Conservation (phyloP, 1,284 basidiomycete species). For the Gymnopus androsaceus region DNA sequence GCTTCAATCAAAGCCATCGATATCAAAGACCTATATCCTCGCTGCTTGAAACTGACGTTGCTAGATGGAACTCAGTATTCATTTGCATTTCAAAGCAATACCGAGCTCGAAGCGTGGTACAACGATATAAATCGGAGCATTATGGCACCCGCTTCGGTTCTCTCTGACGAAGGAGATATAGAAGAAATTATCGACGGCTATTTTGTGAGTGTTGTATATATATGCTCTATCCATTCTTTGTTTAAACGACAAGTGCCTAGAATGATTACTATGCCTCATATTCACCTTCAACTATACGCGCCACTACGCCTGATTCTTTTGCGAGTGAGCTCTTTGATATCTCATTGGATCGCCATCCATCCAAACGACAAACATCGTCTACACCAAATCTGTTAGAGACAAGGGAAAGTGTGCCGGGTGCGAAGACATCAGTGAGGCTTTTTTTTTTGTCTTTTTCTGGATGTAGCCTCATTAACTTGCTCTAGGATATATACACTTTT, state of each 20-base stretch:
- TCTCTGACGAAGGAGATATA: not conserved
- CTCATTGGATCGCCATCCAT: not conserved
- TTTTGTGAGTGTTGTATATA: not conserved
- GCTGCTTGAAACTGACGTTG: constrained; percentile 9
- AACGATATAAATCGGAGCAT: constrained; percentile 1
- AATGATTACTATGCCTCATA: not conserved
- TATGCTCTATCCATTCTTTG: not conserved
- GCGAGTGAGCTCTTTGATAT: not conserved
- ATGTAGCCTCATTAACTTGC: not conserved
- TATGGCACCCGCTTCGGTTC: constrained; percentile 1
- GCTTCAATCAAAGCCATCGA: constrained; percentile 7
- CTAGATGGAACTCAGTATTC: constrained; percentile 9
- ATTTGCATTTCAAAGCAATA: constrained; percentile 11
- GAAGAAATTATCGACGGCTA: constrained; percentile 12
- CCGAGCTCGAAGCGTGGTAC: constrained; percentile 12
- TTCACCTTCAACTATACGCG: not conserved
- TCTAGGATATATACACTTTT: not conserved
- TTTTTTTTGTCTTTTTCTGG: not conserved
- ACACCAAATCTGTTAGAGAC: not conserved
- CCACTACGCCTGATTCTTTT: not conserved
- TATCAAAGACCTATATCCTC: not conserved
- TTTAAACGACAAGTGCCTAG: not conserved
- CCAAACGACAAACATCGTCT: not conserved
- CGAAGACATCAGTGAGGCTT: not conserved
- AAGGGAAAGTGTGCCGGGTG: not conserved